phyloP scores from a whole-genome alignment of 2,329 filamentous ascomycete genomes.

The Fusarium albosuccineum region DNA sequence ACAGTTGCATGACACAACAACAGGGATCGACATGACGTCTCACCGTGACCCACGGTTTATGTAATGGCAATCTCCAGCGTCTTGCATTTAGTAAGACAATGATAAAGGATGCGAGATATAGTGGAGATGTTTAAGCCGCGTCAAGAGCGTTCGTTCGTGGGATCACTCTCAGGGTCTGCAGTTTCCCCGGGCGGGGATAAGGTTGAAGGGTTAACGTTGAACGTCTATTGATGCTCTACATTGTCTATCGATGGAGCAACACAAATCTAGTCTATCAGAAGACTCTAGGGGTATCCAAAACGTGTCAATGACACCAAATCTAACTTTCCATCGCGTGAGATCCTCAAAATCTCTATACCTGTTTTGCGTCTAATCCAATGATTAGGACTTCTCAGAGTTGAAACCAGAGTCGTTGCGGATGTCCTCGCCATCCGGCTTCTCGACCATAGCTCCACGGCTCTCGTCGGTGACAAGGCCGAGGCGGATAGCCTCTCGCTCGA shows the following conservation, averaged over 20 bases:
- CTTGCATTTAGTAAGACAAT: neutral
- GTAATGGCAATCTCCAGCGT: neutral
- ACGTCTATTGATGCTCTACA: too few species aligned
- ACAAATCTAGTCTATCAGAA: neutral
- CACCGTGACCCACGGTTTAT: conserved; percentile 5
- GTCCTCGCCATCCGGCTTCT: conserved; percentile 34
- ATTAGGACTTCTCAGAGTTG: conserved; percentile 37
- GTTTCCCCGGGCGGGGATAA: too few species aligned
- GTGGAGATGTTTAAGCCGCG: neutral
- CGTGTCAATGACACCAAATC: neutral
- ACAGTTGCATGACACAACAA: neutral
- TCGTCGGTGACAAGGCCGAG: conserved; percentile 37
- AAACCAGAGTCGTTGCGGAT: conserved; percentile 36
- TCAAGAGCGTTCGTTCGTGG: neutral
- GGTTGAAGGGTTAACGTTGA: too few species aligned
- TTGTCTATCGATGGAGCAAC: too few species aligned
- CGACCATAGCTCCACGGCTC: conserved; percentile 32
- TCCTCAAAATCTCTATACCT: too few species aligned
- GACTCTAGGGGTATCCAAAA: neutral
- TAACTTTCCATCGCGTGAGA: neutral
- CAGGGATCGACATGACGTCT: conserved; percentile 4
- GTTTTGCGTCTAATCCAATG: neutral
- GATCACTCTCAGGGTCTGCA: too few species aligned
- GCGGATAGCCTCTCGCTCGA: conserved; percentile 61
- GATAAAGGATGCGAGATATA: neutral